A percentile compares a stretch with the other conserved stretches of the same genome.
These are phyloP conservation scores for Neofusicoccum sp. DNA, from an alignment of 2,329 filamentous ascomycete genomes.

Conservation along the genomic window DNA sequence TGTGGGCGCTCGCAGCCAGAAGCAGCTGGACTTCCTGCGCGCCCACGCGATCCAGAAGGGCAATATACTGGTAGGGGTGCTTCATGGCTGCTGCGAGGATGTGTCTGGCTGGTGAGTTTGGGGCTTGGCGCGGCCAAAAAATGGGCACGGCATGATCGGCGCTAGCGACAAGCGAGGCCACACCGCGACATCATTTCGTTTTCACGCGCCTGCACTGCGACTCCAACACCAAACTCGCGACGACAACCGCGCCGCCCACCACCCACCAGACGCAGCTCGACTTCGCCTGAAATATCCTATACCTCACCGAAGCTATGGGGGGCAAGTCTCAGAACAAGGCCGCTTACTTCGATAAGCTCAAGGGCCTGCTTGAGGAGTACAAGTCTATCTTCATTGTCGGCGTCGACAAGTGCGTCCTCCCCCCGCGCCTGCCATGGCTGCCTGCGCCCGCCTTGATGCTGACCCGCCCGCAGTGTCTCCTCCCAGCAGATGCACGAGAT, in stretches of 20 bases:
- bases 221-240: slow-evolving; percentile 22
- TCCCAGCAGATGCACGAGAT: slow-evolving; percentile 99
- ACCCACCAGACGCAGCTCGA: slow-evolving; percentile 20
- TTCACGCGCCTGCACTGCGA: slow-evolving; percentile 22
- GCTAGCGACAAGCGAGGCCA: slow-evolving; percentile 17
- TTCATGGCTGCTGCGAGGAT: slow-evolving; percentile 28
- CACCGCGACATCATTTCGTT: slow-evolving; percentile 19
- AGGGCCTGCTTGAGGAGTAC: slow-evolving; percentile 95
- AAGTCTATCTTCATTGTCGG: slow-evolving; percentile 95
- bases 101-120: slow-evolving; percentile 1
- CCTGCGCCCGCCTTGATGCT: not conserved
- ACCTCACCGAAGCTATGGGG: slow-evolving; percentile 96
- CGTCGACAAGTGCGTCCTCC: slow-evolving; percentile 34
- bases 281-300: slow-evolving; percentile 92
- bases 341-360: slow-evolving; percentile 99
- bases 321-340: slow-evolving; percentile 94
- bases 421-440: not conserved
- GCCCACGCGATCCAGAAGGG: slow-evolving; percentile 27
- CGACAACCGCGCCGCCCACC: slow-evolving; percentile 17
- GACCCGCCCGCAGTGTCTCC: slow-evolving; percentile 92
- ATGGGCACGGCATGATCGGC: slow-evolving; percentile 1
- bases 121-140: slow-evolving; percentile 18
- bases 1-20: slow-evolving; percentile 73
- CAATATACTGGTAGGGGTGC: slow-evolving; percentile 47
- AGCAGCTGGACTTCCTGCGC: slow-evolving; percentile 52